phyloP scores from a whole-genome alignment of 2,329 filamentous ascomycete genomes.

The Tolypocladium tundrense region DNA sequence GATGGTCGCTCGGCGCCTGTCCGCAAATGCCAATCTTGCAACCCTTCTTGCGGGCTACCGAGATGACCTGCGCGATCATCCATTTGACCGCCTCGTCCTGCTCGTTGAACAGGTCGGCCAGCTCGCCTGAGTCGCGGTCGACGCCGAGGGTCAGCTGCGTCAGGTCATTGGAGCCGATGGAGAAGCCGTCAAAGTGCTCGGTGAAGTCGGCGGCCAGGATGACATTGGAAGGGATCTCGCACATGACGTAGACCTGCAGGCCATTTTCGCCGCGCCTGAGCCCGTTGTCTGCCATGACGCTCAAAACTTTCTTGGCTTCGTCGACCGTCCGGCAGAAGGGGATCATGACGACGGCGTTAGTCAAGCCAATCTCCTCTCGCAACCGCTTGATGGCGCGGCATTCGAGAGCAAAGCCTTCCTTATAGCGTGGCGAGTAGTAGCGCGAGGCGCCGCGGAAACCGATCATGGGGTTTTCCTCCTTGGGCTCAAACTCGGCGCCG shows the following conservation, averaged over 20 bases:
- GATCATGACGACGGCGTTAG: constrained; percentile 26
- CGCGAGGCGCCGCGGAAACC: constrained; percentile 29
- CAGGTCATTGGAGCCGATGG: constrained; percentile 29
- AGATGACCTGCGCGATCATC: constrained; percentile 24
- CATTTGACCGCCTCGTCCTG: constrained; percentile 26
- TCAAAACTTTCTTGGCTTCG: constrained; percentile 23
- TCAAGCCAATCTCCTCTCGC: constrained; percentile 25
- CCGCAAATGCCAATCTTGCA: constrained; percentile 28
- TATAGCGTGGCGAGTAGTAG: constrained; percentile 28
- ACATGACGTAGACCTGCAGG: constrained; percentile 29
- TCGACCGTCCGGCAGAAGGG: constrained; percentile 25
- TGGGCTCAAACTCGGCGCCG: constrained; percentile 25
- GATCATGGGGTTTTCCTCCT: constrained; percentile 29
- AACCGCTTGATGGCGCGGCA: constrained; percentile 26
- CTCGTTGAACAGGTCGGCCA: constrained; percentile 26
- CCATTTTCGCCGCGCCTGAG: constrained; percentile 23
- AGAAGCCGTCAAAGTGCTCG: constrained; percentile 28
- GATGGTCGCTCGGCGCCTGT: constrained; percentile 28
- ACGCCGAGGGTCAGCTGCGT: constrained; percentile 28
- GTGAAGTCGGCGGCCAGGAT: constrained; percentile 24
- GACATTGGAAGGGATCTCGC: constrained; percentile 29
- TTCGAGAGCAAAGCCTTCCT: constrained; percentile 27
- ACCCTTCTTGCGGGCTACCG: constrained; percentile 15
- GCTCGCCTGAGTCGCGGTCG: constrained; percentile 24
- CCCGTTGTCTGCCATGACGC: constrained; percentile 25